phyloP scores from a whole-genome alignment of 176 grass and related monocot genomes.

The Paspalum vaginatum region DNA sequence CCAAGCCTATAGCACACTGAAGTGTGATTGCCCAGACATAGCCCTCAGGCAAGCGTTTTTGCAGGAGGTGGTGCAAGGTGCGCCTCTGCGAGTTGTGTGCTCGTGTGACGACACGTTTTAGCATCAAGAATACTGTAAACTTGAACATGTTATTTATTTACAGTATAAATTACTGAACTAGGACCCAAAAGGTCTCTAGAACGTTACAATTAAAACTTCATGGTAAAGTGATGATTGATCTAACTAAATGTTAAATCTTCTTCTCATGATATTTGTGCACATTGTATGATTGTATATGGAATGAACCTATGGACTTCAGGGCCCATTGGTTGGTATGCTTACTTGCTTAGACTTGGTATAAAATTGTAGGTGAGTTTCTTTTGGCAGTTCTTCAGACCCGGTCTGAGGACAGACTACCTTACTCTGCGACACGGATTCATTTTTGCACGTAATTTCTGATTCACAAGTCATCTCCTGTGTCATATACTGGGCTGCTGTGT shows the following conservation, averaged over 20 bases:
- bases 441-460: slow-evolving; percentile 53
- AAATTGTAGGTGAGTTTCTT: slow-evolving; percentile 77
- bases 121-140: no score
- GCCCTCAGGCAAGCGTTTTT: no score
- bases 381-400: slow-evolving; percentile 76
- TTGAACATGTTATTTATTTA: background rate
- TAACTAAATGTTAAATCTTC: slow-evolving; percentile 17
- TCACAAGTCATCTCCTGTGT: no score
- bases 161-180: background rate
- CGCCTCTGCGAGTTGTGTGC: no score
- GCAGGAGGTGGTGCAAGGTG: no score
- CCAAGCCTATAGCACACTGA: no score
- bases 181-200: background rate
- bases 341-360: slow-evolving; percentile 7
- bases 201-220: background rate
- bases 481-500: no score
- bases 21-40: no score
- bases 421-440: slow-evolving; percentile 89
- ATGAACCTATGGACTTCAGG: slow-evolving; percentile 2
- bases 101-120: no score
- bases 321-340: background rate
- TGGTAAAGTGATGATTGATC: slow-evolving; percentile 4
- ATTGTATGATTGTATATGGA: background rate
- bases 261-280: background rate
- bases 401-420: slow-evolving; percentile 70